These are phyloP conservation scores for Sungouiella thailandica DNA, from an alignment of 805 yeast genomes.

Conservation along the genomic window DNA sequence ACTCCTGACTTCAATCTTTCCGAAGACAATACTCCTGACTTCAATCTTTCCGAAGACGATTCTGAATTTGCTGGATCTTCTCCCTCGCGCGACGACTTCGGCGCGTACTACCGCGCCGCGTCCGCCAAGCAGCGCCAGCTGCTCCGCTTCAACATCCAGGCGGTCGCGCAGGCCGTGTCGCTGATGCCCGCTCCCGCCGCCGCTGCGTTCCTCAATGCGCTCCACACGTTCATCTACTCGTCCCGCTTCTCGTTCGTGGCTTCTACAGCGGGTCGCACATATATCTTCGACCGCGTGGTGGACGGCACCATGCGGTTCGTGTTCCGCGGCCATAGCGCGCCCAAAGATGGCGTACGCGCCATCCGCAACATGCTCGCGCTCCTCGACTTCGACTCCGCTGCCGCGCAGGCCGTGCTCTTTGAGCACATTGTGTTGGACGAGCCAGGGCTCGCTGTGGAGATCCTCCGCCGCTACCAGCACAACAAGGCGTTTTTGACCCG, in stretches of 20 bases:
- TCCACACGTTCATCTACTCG: conserved; percentile 7
- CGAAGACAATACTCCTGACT: background rate
- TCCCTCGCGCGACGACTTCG: conserved; percentile 16
- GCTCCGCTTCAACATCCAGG: conserved; percentile 23
- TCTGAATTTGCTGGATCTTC: no score
- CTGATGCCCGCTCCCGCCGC: conserved; percentile 14
- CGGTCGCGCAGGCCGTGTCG: conserved; percentile 27
- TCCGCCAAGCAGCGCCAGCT: conserved; percentile 16
- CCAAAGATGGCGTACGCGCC: conserved; percentile 12
- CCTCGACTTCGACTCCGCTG: conserved; percentile 11
- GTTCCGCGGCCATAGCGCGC: conserved; percentile 6
- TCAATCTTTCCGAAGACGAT: background rate
- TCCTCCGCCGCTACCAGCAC: conserved; percentile 19
- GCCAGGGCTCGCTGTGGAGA: conserved; percentile 21
- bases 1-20: background rate
- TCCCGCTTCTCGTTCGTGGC: conserved; percentile 7
- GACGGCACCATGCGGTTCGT: conserved; percentile 18
- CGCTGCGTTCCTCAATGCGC: conserved; percentile 13
- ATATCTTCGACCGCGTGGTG: conserved; percentile 17
- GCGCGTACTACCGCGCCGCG: conserved; percentile 10
- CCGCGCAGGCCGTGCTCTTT: conserved; percentile 16
- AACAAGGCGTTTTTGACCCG: conserved; percentile 17
- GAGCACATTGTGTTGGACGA: conserved; percentile 22
- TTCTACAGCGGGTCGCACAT: conserved; percentile 12
- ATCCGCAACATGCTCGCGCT: conserved; percentile 17